Evolutionary conservation across 139 green algal genomes (phyloP).

Genomic region (Chlorella ohadii): DNA sequence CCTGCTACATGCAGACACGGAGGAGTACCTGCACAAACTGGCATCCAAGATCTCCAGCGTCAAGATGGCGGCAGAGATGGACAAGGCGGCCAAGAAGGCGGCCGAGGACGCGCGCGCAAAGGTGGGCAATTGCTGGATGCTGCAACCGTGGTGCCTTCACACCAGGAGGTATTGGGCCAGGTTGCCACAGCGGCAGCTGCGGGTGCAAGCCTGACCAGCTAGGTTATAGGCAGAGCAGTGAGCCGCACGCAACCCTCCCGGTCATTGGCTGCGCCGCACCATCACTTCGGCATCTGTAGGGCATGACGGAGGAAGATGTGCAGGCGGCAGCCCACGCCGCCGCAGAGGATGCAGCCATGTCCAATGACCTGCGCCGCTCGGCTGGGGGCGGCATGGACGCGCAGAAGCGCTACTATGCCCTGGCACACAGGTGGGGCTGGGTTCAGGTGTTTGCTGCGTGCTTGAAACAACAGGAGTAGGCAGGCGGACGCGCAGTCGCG

Average conservation of each 20-base stretch:
- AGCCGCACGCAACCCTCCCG: too few species aligned
- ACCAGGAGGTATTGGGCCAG: too few species aligned
- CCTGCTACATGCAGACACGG: constrained; percentile 87
- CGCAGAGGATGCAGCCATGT: constrained; percentile 58
- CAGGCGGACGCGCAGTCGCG: too few species aligned
- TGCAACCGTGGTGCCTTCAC: too few species aligned
- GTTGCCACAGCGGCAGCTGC: too few species aligned
- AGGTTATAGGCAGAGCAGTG: too few species aligned
- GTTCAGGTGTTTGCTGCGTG: neutral
- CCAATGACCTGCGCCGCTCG: constrained; percentile 47
- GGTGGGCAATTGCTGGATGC: constrained; percentile 19
- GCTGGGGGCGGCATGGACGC: constrained; percentile 56
- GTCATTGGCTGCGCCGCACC: too few species aligned
- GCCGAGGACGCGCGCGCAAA: constrained; percentile 62
- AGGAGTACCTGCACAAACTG: constrained; percentile 95
- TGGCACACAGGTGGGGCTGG: constrained; percentile 53
- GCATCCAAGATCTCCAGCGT: constrained; percentile 84
- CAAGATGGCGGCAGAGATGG: constrained; percentile 70
- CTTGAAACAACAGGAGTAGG: too few species aligned
- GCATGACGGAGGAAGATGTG: constrained; percentile 81
- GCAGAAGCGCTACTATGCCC: constrained; percentile 74
- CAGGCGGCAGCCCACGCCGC: constrained; percentile 57
- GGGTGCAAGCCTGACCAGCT: too few species aligned
- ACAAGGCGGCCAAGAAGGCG: constrained; percentile 62
- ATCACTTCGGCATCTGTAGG: constrained; percentile 7